Base-by-base conservation (phyloP, 768 basidiomycete species). In the Russula dissimulans region DNA sequence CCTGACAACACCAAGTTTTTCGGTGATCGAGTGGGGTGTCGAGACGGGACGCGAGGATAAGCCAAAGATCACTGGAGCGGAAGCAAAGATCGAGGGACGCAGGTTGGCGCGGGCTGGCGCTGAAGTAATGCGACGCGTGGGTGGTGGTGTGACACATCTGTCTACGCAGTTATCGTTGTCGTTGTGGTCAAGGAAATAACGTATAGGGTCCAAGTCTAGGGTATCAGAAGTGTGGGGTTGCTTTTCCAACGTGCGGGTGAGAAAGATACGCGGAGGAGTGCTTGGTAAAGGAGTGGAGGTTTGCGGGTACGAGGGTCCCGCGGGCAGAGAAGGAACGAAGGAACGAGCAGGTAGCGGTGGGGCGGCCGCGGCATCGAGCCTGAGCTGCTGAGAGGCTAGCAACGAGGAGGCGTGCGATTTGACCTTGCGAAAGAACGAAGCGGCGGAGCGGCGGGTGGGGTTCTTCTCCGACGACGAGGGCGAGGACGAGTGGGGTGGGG, bases 131-230 rank as follows among this genome's bases (percentile, higher is more conserved):
- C 38, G 38, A 43, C 50, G 36, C 29, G 36, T 38, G 4, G 31
- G 26, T 34, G 41, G 26, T 34, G 41, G 32, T 22, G 6, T 17
- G 14, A 43, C n/a, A n/a, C 43, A 49, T 11, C 43, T 29, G 18
- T 56, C 48, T 22, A 36, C 32, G 32, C 9, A 4, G 29, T 42
- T 9, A 12, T 46, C 50, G 17, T 60, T 45, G 5, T 42, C 48
- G 18, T 61, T 50, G 31, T 61, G 51, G 14, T 62, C 61, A 36
- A 62, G 57, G 53, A 62, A 62, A 7, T 32, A 62, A 7, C 29
- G 12, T 6, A 36, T 38, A 5, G n/a, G 44, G 9, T 26, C 39
- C 15, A 18, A 47, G 11, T 41, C 45, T n/a, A 4, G 47, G 7
- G 15, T 3, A 8, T 46, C 43, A 10, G 47, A 11, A 22, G 26